phyloP scores from a whole-genome alignment of 345 rosid species.

The Lepidium africanum region DNA sequence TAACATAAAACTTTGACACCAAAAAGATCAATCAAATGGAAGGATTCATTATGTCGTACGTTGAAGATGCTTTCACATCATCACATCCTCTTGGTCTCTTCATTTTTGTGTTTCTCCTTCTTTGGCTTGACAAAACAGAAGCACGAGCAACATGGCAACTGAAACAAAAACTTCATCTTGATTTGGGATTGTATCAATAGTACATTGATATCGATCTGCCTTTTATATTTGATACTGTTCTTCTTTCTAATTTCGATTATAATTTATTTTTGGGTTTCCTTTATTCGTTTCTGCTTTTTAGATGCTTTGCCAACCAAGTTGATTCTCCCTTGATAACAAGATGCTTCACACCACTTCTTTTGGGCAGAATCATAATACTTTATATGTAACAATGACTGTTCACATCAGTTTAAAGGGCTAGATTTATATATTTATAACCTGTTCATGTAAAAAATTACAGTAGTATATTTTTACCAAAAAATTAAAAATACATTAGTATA shows the following conservation, averaged over 20 bases:
- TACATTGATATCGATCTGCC: background rate
- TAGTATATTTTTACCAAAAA: background rate
- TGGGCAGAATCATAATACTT: background rate
- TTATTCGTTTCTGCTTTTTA: constrained; percentile 22
- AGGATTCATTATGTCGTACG: background rate
- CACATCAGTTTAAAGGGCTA: background rate
- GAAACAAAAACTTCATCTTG: constrained; percentile 53
- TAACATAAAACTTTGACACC: background rate
- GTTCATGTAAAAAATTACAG: background rate
- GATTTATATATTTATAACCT: background rate
- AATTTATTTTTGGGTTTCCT: background rate
- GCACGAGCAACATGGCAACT: constrained; percentile 42
- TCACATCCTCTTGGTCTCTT: constrained; percentile 26
- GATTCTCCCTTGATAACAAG: constrained; percentile 21
- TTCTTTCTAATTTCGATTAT: background rate
- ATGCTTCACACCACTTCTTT: constrained; percentile 9
- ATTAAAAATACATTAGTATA: background rate
- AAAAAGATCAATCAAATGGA: background rate
- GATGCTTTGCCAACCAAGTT: constrained; percentile 29
- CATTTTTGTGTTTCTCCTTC: constrained; percentile 39
- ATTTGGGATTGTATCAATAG: background rate
- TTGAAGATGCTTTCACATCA: background rate
- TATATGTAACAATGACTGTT: background rate
- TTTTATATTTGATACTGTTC: background rate
- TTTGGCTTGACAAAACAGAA: constrained; percentile 47